These are phyloP conservation scores for Rhodotorula sp. DNA, from an alignment of 1,284 basidiomycete genomes.

Conservation along the genomic window DNA sequence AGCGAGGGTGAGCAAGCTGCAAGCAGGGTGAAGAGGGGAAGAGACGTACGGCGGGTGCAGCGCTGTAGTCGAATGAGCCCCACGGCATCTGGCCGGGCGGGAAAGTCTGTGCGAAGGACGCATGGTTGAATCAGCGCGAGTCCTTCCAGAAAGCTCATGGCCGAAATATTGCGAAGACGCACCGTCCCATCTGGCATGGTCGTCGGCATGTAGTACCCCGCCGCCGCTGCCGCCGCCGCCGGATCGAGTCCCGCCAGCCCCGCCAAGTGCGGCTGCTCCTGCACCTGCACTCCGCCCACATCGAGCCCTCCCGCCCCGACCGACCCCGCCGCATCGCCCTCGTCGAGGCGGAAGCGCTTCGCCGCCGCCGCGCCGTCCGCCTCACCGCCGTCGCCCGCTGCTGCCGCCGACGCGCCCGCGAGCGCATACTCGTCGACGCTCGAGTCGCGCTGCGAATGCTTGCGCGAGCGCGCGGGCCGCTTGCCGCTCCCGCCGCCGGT, in stretches of 20 bases:
- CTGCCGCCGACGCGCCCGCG: neutral
- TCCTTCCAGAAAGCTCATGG: too few relatives aligned
- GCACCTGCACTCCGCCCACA: too few relatives aligned
- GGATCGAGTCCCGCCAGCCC: neutral
- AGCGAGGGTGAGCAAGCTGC: too few relatives aligned
- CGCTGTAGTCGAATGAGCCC: neutral
- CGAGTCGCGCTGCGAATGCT: neutral
- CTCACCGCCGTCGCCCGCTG: neutral
- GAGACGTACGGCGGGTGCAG: neutral
- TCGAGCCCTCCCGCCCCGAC: too few relatives aligned
- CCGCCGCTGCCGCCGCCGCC: too few relatives aligned
- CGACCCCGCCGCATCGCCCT: too few relatives aligned
- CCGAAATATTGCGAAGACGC: neutral
- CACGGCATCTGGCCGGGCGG: neutral
- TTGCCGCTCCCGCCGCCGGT: neutral
- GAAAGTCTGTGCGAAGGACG: neutral
- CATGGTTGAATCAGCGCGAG: too few relatives aligned
- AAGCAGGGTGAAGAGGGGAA: neutral
- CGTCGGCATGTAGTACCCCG: neutral
- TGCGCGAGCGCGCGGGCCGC: neutral
- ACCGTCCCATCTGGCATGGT: neutral
- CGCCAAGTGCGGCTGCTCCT: neutral
- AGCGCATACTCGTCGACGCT: neutral
- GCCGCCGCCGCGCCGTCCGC: neutral
- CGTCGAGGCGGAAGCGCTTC: neutral